Evolutionary conservation across 345 rosid genomes (phyloP), one percentile per base, ranked within the genome.

Genomic region (Lumnitzera littorea): DNA sequence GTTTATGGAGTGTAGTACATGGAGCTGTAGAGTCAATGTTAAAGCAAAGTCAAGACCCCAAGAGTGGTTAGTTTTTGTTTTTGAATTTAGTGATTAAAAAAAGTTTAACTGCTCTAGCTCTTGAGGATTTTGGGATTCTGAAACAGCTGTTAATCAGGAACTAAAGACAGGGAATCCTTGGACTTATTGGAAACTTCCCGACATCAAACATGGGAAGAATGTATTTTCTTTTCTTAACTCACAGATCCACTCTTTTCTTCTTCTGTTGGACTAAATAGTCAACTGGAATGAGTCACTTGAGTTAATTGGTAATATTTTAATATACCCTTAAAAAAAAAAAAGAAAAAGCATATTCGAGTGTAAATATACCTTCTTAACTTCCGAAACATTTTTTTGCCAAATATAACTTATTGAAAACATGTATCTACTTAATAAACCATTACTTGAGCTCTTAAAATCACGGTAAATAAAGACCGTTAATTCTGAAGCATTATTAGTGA

Each of bases 111-210:
- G 70, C 62, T 46, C 61, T 71, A 78, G 79, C 72, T 75, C 61
- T 81, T 76, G 85, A 71, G 72, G 64, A 48, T 73, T 78, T 77
- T 20, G 20, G 84, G 84, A 72, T 57, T 73, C 70, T 71, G 77
- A 61, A 72, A 76, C 77, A 76, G 76, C 77, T 77, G 77, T 69
- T 72, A 77, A 72, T 79, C 64, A 69, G 51, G 67, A 66, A 67
- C 75, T 53, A 72, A 63, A 71, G 75, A 74, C 67, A 56, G 67
- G 70, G 53, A 61, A 73, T 52, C 70, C 77, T 82, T 85, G 88
- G 81, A 78, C 62, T 63, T 68, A 74, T 55, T 78, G 77, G 85
- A 82, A 76, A 78, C 68, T 70, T 72, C 72, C 83, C 84, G 81
- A 85, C 87, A 82, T 66, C 46, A 76, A 83, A 80, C 87, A 71